Percentiles rank a stretch among this genome's conserved stretches.
phyloP scores from a whole-genome alignment of 768 basidiomycete species.

The Lentinula boryana region DNA sequence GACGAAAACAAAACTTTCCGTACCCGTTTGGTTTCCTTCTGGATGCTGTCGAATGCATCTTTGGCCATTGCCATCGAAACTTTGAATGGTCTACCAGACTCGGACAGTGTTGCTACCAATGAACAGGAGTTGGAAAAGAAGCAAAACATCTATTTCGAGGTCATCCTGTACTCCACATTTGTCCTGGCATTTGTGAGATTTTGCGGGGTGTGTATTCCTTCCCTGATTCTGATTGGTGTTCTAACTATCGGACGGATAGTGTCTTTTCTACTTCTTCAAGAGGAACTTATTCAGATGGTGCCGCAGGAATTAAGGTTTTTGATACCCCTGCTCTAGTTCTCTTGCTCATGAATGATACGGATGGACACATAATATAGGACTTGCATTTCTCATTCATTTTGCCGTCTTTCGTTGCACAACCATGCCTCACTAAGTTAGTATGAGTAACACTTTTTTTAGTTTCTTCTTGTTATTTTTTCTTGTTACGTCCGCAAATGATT shows the following conservation, averaged over 20 bases:
- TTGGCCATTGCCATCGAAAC: conserved; percentile 74
- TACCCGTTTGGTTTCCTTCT: conserved; percentile 75
- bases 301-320: conserved; percentile 54
- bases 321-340: conserved; percentile 4
- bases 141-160: conserved; percentile 58
- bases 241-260: conserved; percentile 33
- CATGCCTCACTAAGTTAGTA: background rate
- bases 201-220: conserved; percentile 51
- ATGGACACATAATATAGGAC: conserved; percentile 3
- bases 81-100: conserved; percentile 52
- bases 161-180: conserved; percentile 81
- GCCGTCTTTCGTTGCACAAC: background rate
- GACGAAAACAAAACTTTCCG: conserved; percentile 92
- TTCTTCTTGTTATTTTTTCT: background rate
- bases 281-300: conserved; percentile 80
- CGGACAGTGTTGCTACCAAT: conserved; percentile 31
- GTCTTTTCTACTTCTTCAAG: conserved; percentile 77
- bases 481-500: background rate
- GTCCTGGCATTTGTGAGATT: conserved; percentile 67
- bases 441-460: background rate
- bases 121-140: conserved; percentile 32
- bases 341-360: background rate
- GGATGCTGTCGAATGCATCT: conserved; percentile 71
- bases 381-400: background rate
- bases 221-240: background rate